Percentiles rank a stretch among this genome's conserved stretches.
Conservation (phyloP, 2,329 filamentous ascomycete genomes). For the Curvularia eragrostidis region DNA sequence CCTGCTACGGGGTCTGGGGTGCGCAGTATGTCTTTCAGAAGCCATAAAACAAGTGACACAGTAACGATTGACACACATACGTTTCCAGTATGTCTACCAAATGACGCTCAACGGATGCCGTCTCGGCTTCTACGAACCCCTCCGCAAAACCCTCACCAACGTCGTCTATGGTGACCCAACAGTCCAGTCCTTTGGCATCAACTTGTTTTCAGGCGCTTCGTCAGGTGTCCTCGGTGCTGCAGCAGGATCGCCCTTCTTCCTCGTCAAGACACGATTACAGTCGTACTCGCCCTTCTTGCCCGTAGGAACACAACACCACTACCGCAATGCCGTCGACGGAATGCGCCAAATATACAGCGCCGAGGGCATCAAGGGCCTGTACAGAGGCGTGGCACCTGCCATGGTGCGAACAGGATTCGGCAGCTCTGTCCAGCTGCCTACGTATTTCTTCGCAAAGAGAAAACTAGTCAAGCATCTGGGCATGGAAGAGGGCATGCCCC, state of each 20-base stretch:
- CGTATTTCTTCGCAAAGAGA: conserved; percentile 97
- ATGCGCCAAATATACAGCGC: conserved; percentile 76
- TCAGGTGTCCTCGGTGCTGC: conserved; percentile 91
- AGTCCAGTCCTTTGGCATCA: conserved; percentile 86
- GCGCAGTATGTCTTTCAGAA: conserved; percentile 63
- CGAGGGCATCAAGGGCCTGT: conserved; percentile 83
- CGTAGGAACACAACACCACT: conserved; percentile 95
- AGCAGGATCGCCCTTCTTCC: conserved; percentile 95
- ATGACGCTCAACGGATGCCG: conserved; percentile 95
- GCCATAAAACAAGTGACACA: not conserved
- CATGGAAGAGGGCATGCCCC: conserved; percentile 86
- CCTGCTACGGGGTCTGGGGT: conserved; percentile 86
- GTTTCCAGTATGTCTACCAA: conserved; percentile 87
- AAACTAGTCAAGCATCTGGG: conserved; percentile 80
- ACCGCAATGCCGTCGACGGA: conserved; percentile 85
- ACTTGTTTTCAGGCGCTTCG: conserved; percentile 88
- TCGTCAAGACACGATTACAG: conserved; percentile 95
- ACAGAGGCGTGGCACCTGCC: conserved; percentile 87
- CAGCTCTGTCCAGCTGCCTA: conserved; percentile 93
- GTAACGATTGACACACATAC: conserved; percentile 13
- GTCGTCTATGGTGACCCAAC: conserved; percentile 73
- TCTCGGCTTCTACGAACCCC: conserved; percentile 95
- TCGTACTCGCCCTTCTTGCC: conserved; percentile 91
- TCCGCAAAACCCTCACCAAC: conserved; percentile 74
- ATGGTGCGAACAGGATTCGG: conserved; percentile 97